Evolutionary conservation across 768 basidiomycete genomes (phyloP), one percentile per base, ranked within the genome.

Genomic region (Panaeolus papilionaceus): DNA sequence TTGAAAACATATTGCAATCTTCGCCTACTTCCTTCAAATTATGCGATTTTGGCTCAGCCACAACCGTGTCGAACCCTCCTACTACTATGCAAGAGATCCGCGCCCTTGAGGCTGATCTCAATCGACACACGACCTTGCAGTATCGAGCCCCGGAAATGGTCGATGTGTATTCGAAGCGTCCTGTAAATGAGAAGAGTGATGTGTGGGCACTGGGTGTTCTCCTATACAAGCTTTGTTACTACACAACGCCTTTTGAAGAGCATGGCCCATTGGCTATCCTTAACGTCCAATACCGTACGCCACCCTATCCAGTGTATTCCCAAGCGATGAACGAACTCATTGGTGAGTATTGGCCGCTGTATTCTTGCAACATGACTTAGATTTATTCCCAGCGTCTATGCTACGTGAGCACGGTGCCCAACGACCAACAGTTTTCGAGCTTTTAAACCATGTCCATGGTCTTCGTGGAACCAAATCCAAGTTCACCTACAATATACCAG

Each of bases 141-240:
- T 99, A 99, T 76, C 85, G 98, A 51, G 95, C 97, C n/a, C 97
- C 98, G 2, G 98, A 99, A 79, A 98, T 99, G 95, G 92, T 99
- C 16, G 97, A 99, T 75, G 88, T 91, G 0, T 92, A 92, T 77
- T 85, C 91, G 28, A 86, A 94, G 69, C 85, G 93, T 67, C 91
- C 93, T 1, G 86, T 96, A 39, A 95, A 96, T 75, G 95, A 96
- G 78, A 97, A 96, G 81, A 93, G 92, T 77, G 97, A 99, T 74
- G 92, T 99, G 0, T 99, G 98, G 98, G 98, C 98, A 0, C 85
- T 99, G 26, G 98, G 97, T 26, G 96, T 99, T 16, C 82, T 99
- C 68, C 85, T 99, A 14, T 99, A 98, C 84, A 99, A 99, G 82
- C 88, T 99, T 14, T 99, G 98, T 78, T 99, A 98, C 80, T 99